Evolutionary conservation across 257 asterid species (phyloP).

Genomic region (Solanum okadae): DNA sequence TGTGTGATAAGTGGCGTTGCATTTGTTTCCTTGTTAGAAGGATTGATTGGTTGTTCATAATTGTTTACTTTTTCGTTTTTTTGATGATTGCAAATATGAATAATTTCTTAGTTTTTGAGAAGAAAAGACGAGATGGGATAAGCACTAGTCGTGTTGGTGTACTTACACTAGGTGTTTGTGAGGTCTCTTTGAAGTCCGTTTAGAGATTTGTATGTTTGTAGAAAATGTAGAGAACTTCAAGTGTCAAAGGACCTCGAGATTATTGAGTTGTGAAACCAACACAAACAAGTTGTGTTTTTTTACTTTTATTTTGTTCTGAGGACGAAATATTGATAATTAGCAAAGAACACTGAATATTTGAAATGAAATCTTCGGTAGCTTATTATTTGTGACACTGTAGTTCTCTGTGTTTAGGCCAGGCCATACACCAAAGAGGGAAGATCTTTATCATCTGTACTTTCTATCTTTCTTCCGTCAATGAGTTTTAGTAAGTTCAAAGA

Average conservation of each 20-base stretch:
- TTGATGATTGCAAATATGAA: not conserved
- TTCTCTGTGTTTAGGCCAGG: conserved; percentile 53
- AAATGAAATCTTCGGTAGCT: not conserved
- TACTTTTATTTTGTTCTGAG: not conserved
- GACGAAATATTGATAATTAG: not conserved
- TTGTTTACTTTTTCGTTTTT: not conserved
- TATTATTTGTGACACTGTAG: conserved; percentile 17
- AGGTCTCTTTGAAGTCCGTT: not conserved
- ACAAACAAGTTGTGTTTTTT: not conserved
- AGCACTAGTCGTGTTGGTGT: not conserved
- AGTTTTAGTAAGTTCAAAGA: conserved; percentile 43
- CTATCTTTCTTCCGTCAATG: conserved; percentile 48
- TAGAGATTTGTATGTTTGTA: not conserved
- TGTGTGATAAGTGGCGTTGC: not conserved
- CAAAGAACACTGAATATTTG: not conserved
- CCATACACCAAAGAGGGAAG: conserved; percentile 44
- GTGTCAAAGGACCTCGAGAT: not conserved
- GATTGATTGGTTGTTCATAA: not conserved
- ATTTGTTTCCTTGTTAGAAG: not conserved
- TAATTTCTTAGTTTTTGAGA: not conserved
- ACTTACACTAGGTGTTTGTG: not conserved
- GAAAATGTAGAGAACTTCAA: not conserved
- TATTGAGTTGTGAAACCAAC: not conserved
- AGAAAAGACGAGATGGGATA: not conserved
- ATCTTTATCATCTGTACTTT: conserved; percentile 41